A percentile compares a stretch with the other conserved stretches of the same genome.
Conservation (phyloP, 2,329 filamentous ascomycete species). For the Parafenestella ontariensis region DNA sequence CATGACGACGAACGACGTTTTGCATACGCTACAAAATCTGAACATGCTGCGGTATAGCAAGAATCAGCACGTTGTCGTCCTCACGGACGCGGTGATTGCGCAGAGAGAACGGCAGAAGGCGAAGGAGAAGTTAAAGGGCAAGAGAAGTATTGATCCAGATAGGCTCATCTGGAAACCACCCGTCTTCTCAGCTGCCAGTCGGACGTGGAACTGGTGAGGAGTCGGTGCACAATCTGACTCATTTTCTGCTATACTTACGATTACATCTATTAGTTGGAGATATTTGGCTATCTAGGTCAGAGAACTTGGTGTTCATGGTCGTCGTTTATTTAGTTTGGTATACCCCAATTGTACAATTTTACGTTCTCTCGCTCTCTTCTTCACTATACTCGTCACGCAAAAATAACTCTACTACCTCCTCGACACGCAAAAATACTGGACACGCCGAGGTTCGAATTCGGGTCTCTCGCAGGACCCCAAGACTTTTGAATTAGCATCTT, state of each 20-base stretch:
- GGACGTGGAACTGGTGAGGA: conserved; percentile 95
- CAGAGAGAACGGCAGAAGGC: conserved; percentile 74
- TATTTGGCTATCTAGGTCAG: not conserved
- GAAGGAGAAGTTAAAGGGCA: conserved; percentile 80
- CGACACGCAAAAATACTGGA: not conserved
- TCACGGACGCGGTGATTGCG: conserved; percentile 81
- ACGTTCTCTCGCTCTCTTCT: not conserved
- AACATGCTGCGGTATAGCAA: conserved; percentile 97
- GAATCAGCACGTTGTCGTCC: conserved; percentile 93
- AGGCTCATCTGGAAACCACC: conserved; percentile 94
- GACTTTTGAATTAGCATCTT: not conserved
- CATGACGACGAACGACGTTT: conserved; percentile 97
- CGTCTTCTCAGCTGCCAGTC: conserved; percentile 85
- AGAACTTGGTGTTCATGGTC: not conserved
- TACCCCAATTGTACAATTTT: not conserved
- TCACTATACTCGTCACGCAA: too few species aligned
- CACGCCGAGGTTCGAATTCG: not conserved
- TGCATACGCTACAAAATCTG: conserved; percentile 90
- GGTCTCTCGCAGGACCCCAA: not conserved
- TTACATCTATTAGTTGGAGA: too few species aligned
- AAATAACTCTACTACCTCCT: too few species aligned
- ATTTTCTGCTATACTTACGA: too few species aligned
- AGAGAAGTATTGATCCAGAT: conserved; percentile 76
- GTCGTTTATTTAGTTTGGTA: not conserved
- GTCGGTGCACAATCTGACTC: not conserved